Evolutionary conservation across 2,329 filamentous ascomycete genomes (phyloP).

Genomic region (Davidsoniella australis): DNA sequence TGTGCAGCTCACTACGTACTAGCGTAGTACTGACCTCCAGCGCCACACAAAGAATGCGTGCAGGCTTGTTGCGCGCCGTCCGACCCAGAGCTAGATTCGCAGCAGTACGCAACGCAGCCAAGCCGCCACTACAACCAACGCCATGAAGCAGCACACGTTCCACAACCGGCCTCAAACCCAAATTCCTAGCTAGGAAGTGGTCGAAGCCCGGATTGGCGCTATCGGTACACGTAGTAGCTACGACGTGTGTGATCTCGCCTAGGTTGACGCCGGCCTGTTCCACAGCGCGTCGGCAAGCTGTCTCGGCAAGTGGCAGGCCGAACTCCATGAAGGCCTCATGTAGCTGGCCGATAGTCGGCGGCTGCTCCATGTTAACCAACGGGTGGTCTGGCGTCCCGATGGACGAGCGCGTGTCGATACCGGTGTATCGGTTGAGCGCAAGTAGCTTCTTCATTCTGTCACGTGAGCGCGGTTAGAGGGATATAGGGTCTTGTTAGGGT

Average conservation of each 20-base stretch:
- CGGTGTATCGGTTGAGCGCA: conserved; percentile 46
- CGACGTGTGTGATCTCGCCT: conserved; percentile 44
- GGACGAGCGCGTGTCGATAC: conserved; percentile 45
- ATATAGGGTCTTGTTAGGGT: background rate
- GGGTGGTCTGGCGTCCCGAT: conserved; percentile 45
- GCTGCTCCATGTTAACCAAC: conserved; percentile 35
- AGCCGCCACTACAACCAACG: conserved; percentile 47
- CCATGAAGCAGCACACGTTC: conserved; percentile 51
- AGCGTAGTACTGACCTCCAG: conserved; percentile 45
- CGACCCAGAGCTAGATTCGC: conserved; percentile 50
- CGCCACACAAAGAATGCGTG: conserved; percentile 47
- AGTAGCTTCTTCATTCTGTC: conserved; percentile 44
- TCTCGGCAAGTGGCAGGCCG: conserved; percentile 39
- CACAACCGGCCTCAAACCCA: conserved; percentile 39
- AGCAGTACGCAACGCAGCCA: conserved; percentile 44
- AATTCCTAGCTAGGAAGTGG: conserved; percentile 41
- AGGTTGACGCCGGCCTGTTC: conserved; percentile 34
- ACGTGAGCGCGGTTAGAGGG: background rate
- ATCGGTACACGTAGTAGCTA: conserved; percentile 52
- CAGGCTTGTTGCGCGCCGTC: conserved; percentile 38
- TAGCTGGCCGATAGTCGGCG: conserved; percentile 37
- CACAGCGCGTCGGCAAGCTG: conserved; percentile 37
- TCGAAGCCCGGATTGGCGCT: conserved; percentile 54
- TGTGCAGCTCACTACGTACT: conserved; percentile 48
- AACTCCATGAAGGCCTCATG: conserved; percentile 38